These are phyloP conservation scores for Obba rivulosa DNA, from an alignment of 768 basidiomycete species.

Conservation along the genomic window DNA sequence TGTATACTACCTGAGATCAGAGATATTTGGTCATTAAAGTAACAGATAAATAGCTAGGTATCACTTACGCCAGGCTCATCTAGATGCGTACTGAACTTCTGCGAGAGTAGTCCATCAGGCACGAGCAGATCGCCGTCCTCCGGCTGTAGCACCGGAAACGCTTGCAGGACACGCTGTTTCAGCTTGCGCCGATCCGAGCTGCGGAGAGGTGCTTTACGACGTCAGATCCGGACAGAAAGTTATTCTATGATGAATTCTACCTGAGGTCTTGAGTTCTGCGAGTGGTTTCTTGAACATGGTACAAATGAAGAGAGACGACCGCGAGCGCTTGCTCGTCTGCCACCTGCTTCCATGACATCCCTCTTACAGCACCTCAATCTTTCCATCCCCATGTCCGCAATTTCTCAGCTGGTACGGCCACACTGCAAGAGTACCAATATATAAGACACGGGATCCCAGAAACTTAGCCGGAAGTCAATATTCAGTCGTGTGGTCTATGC, in stretches of 20 bases:
- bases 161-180: slow-evolving; percentile 48
- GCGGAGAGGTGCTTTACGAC: slow-evolving; percentile 50
- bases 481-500: too few species aligned
- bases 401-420: too few species aligned
- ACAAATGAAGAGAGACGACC: not conserved
- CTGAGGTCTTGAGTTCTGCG: slow-evolving; percentile 62
- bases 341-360: too few species aligned
- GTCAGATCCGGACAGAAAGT: not conserved
- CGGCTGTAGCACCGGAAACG: slow-evolving; percentile 38
- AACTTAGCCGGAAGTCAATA: too few species aligned
- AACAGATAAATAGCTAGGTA: not conserved
- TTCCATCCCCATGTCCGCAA: too few species aligned
- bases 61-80: slow-evolving; percentile 62
- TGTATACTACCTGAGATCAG: slow-evolving; percentile 51
- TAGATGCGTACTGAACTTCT: slow-evolving; percentile 63
- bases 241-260: slow-evolving; percentile 17
- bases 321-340: too few species aligned
- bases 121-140: slow-evolving; percentile 68
- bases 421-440: too few species aligned
- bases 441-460: too few species aligned
- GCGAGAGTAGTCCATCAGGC: slow-evolving; percentile 64
- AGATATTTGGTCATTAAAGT: not conserved
- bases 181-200: slow-evolving; percentile 72
- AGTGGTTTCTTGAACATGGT: slow-evolving; percentile 79
- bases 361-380: too few species aligned